These are phyloP conservation scores for Murraya koenigii DNA, from an alignment of 345 rosid species.

Conservation along the genomic window DNA sequence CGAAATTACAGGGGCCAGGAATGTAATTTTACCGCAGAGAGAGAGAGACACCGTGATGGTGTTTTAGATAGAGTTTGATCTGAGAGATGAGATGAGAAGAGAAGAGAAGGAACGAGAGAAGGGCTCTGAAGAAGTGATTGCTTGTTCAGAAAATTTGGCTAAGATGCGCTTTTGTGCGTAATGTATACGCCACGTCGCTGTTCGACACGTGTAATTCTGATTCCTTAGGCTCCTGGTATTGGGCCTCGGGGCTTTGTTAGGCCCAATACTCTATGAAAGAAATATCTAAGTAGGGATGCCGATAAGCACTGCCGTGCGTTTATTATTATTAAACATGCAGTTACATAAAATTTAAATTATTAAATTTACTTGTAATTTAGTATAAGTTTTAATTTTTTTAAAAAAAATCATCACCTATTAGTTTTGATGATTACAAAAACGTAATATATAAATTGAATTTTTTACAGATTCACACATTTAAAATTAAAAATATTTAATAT, in stretches of 20 bases:
- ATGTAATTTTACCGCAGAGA: conserved; percentile 6
- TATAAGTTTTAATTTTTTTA: too few relatives aligned
- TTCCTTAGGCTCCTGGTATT: neutral
- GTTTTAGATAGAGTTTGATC: neutral
- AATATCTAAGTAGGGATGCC: too few relatives aligned
- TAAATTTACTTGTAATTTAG: too few relatives aligned
- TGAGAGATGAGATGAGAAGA: neutral
- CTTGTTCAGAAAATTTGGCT: neutral
- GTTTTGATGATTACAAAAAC: too few relatives aligned
- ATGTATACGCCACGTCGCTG: neutral
- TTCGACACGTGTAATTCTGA: neutral
- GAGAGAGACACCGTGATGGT: neutral
- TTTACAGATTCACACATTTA: too few relatives aligned
- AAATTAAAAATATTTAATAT: too few relatives aligned
- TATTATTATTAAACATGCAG: too few relatives aligned
- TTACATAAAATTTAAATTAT: too few relatives aligned
- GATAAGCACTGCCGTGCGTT: too few relatives aligned
- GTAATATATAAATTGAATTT: too few relatives aligned
- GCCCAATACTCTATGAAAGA: too few relatives aligned
- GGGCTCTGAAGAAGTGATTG: neutral
- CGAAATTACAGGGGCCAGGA: neutral
- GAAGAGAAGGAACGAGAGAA: neutral
- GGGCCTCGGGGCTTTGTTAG: neutral
- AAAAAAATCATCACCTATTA: too few relatives aligned
- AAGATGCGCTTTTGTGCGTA: neutral